Percentiles rank a stretch among this genome's conserved stretches.
Conservation (phyloP, 164 flowering plant genomes). For the Tetrastigma voinierianum region DNA sequence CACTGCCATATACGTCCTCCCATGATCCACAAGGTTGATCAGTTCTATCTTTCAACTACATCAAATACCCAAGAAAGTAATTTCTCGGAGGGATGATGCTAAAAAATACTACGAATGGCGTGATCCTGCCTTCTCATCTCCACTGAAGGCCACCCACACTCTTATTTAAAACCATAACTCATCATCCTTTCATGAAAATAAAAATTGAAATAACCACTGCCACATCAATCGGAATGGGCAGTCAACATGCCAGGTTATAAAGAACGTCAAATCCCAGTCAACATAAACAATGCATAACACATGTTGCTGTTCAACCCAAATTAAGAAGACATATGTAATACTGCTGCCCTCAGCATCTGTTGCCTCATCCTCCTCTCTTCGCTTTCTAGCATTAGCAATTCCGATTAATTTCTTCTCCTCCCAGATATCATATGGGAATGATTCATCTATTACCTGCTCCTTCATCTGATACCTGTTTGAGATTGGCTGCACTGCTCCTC, state of each 20-base stretch:
- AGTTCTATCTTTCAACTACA: slow-evolving; percentile 88
- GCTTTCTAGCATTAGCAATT: slow-evolving; percentile 48
- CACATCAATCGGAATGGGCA: too few relatives aligned
- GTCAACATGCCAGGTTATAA: too few relatives aligned
- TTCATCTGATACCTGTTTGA: too few relatives aligned
- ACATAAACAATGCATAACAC: neutral
- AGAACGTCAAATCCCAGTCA: slow-evolving; percentile 2
- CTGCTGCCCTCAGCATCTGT: slow-evolving; percentile 5
- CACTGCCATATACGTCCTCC: slow-evolving; percentile 96
- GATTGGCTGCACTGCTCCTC: slow-evolving; percentile 50
- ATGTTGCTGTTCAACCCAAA: slow-evolving; percentile 1
- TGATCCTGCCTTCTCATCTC: too few relatives aligned
- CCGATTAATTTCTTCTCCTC: slow-evolving; percentile 58
- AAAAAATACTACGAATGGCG: too few relatives aligned
- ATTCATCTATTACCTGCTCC: slow-evolving; percentile 32
- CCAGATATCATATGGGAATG: slow-evolving; percentile 70
- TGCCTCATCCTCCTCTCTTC: slow-evolving; percentile 94
- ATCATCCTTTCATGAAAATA: too few relatives aligned
- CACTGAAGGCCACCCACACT: too few relatives aligned
- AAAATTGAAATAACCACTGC: too few relatives aligned
- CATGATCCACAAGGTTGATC: slow-evolving; percentile 85
- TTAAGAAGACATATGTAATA: neutral
- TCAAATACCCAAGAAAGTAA: slow-evolving; percentile 17
- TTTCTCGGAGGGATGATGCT: too few relatives aligned
- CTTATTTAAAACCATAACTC: too few relatives aligned